These are phyloP conservation scores for Leptosphaerulina australis DNA, from an alignment of 2,329 filamentous ascomycete species.

Conservation along the genomic window DNA sequence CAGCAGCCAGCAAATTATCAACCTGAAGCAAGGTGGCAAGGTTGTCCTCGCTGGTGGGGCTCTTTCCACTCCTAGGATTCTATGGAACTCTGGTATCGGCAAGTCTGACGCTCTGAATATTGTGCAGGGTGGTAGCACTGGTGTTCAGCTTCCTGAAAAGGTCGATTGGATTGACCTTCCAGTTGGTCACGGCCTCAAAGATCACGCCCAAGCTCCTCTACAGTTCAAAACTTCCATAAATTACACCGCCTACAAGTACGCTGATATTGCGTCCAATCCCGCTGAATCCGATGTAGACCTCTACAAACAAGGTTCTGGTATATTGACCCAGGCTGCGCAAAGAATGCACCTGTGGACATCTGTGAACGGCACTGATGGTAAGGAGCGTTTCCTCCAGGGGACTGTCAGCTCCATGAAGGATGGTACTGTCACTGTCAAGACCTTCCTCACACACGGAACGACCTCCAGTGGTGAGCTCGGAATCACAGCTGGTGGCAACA, in stretches of 20 bases:
- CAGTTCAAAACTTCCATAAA: constrained; percentile 22
- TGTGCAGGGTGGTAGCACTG: constrained; percentile 23
- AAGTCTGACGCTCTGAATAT: constrained; percentile 31
- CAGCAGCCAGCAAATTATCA: constrained; percentile 67
- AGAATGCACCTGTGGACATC: constrained; percentile 35
- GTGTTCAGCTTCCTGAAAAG: constrained; percentile 25
- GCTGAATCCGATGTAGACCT: constrained; percentile 8
- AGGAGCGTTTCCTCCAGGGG: constrained; percentile 43
- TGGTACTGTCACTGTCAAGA: constrained; percentile 25
- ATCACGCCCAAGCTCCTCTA: constrained; percentile 28
- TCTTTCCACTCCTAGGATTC: constrained; percentile 53
- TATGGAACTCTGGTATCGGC: constrained; percentile 38
- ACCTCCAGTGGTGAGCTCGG: constrained; percentile 29
- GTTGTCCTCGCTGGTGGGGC: constrained; percentile 60
- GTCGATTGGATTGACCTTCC: constrained; percentile 34
- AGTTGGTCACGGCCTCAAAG: constrained; percentile 39
- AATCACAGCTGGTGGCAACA: constrained; percentile 35
- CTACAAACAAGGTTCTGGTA: constrained; percentile 14
- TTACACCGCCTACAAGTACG: constrained; percentile 51
- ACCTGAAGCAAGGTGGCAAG: constrained; percentile 57
- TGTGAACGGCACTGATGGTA: constrained; percentile 46
- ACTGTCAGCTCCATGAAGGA: constrained; percentile 47
- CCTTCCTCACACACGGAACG: constrained; percentile 29
- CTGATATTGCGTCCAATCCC: constrained; percentile 19
- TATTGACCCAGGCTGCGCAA: constrained; percentile 14